A percentile compares a stretch with the other conserved stretches of the same genome.
These are phyloP conservation scores for Cordyceps sp. DNA, from an alignment of 2,329 filamentous ascomycete species.

Conservation along the genomic window DNA sequence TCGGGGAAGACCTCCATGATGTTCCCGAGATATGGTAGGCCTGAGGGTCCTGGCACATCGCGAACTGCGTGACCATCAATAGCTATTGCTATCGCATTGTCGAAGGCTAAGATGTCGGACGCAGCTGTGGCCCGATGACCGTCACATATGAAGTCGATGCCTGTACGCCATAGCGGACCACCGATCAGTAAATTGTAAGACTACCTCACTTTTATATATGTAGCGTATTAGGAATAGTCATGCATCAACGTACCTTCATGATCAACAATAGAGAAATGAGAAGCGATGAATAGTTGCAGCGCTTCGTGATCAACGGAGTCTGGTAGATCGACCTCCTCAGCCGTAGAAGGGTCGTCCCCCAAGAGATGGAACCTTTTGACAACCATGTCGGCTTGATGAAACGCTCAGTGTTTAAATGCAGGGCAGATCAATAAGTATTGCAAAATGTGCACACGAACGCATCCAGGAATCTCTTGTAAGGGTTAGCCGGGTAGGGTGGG, in stretches of 20 bases:
- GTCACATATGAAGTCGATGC: conserved; percentile 18
- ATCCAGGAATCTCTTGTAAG: too few species aligned
- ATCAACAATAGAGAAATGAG: conserved; percentile 25
- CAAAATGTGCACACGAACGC: too few species aligned
- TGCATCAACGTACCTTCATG: conserved; percentile 20
- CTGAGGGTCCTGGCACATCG: conserved; percentile 30
- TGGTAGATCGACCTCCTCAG: conserved; percentile 20
- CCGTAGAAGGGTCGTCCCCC: conserved; percentile 19
- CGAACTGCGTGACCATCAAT: conserved; percentile 32
- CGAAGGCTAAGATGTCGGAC: conserved; percentile 16
- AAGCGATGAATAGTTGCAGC: conserved; percentile 21
- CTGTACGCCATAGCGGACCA: conserved; percentile 9
- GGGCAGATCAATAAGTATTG: too few species aligned
- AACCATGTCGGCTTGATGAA: conserved; percentile 11
- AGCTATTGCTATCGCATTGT: conserved; percentile 21
- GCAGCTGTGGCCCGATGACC: conserved; percentile 14
- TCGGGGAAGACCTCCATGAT: conserved; percentile 39
- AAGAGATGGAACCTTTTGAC: conserved; percentile 23
- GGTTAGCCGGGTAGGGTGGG: too few species aligned
- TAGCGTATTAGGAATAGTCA: too few species aligned
- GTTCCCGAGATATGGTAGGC: conserved; percentile 32
- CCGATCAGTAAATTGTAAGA: not conserved
- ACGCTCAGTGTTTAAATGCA: too few species aligned
- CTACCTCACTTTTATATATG: not conserved
- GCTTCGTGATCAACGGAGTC: conserved; percentile 16